These are phyloP conservation scores for Coemansia sp. DNA, from an alignment of 192 early-diverging fungal species.

Conservation along the genomic window DNA sequence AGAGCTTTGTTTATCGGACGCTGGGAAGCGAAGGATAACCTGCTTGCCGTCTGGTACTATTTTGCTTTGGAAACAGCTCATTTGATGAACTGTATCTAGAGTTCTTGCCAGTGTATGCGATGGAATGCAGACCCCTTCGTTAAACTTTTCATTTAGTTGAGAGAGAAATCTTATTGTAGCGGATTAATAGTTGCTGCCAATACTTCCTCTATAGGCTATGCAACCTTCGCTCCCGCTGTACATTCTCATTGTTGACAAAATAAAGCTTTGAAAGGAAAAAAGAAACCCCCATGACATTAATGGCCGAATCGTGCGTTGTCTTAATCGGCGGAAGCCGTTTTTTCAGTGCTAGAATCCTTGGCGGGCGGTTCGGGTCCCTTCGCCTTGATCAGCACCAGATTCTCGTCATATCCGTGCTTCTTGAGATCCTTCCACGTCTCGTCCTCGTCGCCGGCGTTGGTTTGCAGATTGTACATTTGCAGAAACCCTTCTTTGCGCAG, in stretches of 20 bases:
- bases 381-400: slow-evolving; percentile 16
- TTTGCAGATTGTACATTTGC: slow-evolving; percentile 80
- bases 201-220: neutral
- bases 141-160: slow-evolving; percentile 9
- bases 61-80: too few species aligned
- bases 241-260: neutral
- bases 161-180: slow-evolving; percentile 12
- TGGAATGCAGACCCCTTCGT: slow-evolving; percentile 7
- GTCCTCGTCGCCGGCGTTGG: slow-evolving; percentile 61
- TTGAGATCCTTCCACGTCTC: slow-evolving; percentile 78
- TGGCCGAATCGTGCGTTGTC: neutral
- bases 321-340: neutral
- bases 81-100: neutral
- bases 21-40: slow-evolving; percentile 4
- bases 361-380: neutral
- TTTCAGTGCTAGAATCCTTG: neutral
- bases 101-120: slow-evolving; percentile 6
- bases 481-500: slow-evolving; percentile 72
- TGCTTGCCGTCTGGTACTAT: slow-evolving; percentile 14
- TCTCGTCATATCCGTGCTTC: slow-evolving; percentile 57
- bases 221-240: slow-evolving; percentile 39
- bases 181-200: slow-evolving; percentile 20
- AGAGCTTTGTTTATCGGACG: neutral
- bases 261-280: neutral
- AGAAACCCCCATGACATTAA: neutral